Percentiles rank a stretch among this genome's conserved stretches.
These are phyloP conservation scores for Ilex paraguariensis DNA, from an alignment of 305 asterid species.

Conservation along the genomic window DNA sequence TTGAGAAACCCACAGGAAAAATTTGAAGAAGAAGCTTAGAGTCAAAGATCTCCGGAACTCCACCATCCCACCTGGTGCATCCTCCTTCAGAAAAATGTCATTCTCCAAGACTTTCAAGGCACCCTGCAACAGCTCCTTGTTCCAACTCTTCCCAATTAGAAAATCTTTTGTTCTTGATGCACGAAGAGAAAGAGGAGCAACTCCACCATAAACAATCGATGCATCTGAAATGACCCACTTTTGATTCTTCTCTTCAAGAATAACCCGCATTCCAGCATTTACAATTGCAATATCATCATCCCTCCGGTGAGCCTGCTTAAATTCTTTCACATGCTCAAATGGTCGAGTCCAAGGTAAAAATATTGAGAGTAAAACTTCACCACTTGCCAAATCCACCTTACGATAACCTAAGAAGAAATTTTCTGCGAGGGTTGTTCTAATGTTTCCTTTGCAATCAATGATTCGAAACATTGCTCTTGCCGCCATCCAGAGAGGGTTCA, in stretches of 20 bases:
- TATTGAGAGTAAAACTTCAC: slow-evolving; percentile 72
- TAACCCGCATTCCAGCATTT: slow-evolving; percentile 87
- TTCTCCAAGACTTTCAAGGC: slow-evolving; percentile 58
- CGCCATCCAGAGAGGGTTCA: slow-evolving; percentile 96
- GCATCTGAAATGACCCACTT: slow-evolving; percentile 79
- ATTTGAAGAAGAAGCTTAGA: slow-evolving; percentile 84
- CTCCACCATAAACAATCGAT: slow-evolving; percentile 80
- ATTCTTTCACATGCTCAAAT: slow-evolving; percentile 77
- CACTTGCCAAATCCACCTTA: slow-evolving; percentile 65
- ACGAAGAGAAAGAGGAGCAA: slow-evolving; percentile 72
- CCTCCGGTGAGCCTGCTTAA: slow-evolving; percentile 92
- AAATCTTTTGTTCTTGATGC: slow-evolving; percentile 53
- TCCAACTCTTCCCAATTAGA: slow-evolving; percentile 70
- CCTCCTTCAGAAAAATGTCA: slow-evolving; percentile 71
- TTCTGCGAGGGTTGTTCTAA: slow-evolving; percentile 58
- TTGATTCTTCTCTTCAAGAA: slow-evolving; percentile 49
- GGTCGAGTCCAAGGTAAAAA: slow-evolving; percentile 77
- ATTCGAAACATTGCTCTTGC: slow-evolving; percentile 63
- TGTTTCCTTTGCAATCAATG: slow-evolving; percentile 58
- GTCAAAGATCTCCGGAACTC: slow-evolving; percentile 81
- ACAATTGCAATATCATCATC: slow-evolving; percentile 97
- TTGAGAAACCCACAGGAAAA: slow-evolving; percentile 82
- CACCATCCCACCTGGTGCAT: slow-evolving; percentile 98
- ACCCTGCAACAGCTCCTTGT: slow-evolving; percentile 53
- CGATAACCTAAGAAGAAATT: slow-evolving; percentile 78